A percentile compares a stretch with the other conserved stretches of the same genome.
Evolutionary conservation across 805 yeast species (phyloP).

Genomic region (Myxozyma monticola): DNA sequence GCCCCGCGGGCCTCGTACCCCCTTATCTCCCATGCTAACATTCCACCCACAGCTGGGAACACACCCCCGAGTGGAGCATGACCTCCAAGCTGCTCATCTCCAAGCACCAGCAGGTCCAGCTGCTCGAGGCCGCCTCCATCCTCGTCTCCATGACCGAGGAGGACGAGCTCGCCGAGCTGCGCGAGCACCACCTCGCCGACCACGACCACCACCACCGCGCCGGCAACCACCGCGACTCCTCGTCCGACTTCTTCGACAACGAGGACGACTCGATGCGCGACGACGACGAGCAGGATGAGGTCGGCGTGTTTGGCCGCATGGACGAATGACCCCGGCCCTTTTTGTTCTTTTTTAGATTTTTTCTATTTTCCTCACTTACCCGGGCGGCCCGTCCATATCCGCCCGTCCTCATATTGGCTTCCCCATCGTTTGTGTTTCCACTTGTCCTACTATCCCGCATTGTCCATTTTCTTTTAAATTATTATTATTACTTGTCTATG

Average conservation of each 20-base stretch:
- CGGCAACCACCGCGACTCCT: conserved; percentile 1
- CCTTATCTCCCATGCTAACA: neutral
- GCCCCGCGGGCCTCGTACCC: no score
- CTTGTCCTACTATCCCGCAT: neutral
- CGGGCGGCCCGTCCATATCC: no score
- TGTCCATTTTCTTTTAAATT: neutral
- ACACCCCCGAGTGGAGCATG: conserved; percentile 90
- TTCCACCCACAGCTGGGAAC: conserved; percentile 77
- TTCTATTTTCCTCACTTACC: no score
- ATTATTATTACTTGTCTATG: conserved; percentile 3
- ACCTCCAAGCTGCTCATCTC: conserved; percentile 77
- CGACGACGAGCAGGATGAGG: conserved; percentile 35
- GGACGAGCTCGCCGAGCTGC: conserved; percentile 25
- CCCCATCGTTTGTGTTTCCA: conserved; percentile 1
- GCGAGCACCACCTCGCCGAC: conserved; percentile 3
- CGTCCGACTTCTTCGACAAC: conserved; percentile 27
- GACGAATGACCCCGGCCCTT: conserved; percentile 36
- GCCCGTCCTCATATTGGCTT: neutral
- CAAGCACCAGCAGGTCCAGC: conserved; percentile 86
- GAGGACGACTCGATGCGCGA: conserved; percentile 38
- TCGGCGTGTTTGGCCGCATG: conserved; percentile 42
- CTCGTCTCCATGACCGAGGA: conserved; percentile 69
- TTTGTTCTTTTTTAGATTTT: neutral
- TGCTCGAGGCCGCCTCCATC: conserved; percentile 63
- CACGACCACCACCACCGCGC: neutral